Conservation (phyloP, 1,284 basidiomycete species). For the Papiliotrema laurentii region DNA sequence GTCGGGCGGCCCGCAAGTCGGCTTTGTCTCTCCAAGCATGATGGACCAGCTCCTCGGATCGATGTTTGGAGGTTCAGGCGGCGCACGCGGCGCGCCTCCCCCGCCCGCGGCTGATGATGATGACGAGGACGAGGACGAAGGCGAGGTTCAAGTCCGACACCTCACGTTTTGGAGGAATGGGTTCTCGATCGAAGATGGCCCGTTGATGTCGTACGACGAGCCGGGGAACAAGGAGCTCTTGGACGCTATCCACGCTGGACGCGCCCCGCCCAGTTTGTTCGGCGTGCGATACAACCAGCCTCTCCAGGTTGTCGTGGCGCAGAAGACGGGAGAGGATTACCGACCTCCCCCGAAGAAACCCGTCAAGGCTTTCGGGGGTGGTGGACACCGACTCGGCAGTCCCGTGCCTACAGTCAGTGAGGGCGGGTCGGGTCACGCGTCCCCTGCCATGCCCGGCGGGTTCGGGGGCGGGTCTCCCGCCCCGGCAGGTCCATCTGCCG, state of each 20-base stretch:
- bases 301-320: conserved; percentile 77
- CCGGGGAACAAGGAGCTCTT: conserved; percentile 70
- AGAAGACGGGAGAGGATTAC: conserved; percentile 73
- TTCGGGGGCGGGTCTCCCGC: conserved; percentile 48
- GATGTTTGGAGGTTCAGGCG: conserved; percentile 12
- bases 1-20: conserved; percentile 1
- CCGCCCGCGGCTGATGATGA: conserved; percentile 21
- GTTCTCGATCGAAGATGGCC: conserved; percentile 88
- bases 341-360: conserved; percentile 48
- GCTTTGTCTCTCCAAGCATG: conserved; percentile 11
- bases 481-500: conserved; percentile 12
- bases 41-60: conserved; percentile 15
- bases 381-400: conserved; percentile 78
- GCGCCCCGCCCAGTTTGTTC: conserved; percentile 69
- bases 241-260: conserved; percentile 75
- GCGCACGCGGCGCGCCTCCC: conserved; percentile 4
- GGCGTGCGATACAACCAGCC: conserved; percentile 75
- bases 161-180: conserved; percentile 94
- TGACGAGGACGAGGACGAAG: conserved; percentile 52
- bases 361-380: conserved; percentile 61
- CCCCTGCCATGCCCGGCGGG: conserved; percentile 55
- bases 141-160: conserved; percentile 63
- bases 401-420: conserved; percentile 50
- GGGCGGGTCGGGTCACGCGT: conserved; percentile 24
- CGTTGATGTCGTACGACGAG: conserved; percentile 77